phyloP scores from a whole-genome alignment of 116 monocot genomes.

The Zostera marina region DNA sequence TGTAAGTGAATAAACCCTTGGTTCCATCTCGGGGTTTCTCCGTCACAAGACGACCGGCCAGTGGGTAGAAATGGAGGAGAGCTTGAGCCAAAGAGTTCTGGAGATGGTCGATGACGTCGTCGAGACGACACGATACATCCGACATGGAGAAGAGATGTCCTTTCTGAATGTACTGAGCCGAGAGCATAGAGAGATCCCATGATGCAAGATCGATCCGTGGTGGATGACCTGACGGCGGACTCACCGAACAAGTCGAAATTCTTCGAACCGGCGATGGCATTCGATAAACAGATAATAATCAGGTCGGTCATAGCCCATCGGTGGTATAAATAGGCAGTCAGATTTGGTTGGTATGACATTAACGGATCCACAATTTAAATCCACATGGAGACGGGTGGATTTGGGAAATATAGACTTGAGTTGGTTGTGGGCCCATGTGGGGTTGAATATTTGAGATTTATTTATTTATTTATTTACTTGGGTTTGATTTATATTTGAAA shows the following conservation, averaged over 20 bases:
- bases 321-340: too few relatives aligned
- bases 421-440: too few relatives aligned
- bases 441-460: too few relatives aligned
- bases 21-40: not conserved
- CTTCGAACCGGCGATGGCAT: constrained; percentile 2
- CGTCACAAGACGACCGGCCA: constrained; percentile 27
- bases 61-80: constrained; percentile 21
- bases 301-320: too few relatives aligned
- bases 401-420: too few relatives aligned
- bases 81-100: constrained; percentile 14
- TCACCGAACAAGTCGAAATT: constrained; percentile 7
- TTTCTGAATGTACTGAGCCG: constrained; percentile 32
- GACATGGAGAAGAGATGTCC: constrained; percentile 26
- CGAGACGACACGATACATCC: not conserved
- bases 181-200: constrained; percentile 30
- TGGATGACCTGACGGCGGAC: not conserved
- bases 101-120: constrained; percentile 8
- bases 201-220: constrained; percentile 11
- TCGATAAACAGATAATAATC: too few relatives aligned
- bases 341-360: too few relatives aligned
- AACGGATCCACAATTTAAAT: too few relatives aligned
- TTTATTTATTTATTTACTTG: too few relatives aligned
- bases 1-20: constrained; percentile 4
- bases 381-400: too few relatives aligned
- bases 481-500: too few relatives aligned